Conservation (phyloP, 2,329 filamentous ascomycete genomes). For the Colletotrichum spinosum region DNA sequence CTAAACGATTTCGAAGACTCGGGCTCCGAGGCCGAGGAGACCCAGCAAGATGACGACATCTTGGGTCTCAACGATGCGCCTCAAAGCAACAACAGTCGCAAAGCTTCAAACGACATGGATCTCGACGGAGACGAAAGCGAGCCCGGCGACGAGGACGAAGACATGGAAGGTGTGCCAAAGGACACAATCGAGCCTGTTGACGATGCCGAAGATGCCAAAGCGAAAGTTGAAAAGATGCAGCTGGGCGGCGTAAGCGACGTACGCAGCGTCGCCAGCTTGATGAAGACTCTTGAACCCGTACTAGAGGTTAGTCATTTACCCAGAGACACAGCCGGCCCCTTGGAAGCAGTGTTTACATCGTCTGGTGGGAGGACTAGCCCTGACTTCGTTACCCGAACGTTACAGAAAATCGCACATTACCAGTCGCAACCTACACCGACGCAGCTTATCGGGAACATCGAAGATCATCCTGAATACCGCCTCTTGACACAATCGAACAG, state of each 20-base stretch:
- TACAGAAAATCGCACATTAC: conserved; percentile 84
- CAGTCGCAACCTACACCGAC: conserved; percentile 75
- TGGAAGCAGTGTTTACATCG: conserved; percentile 71
- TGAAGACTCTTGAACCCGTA: conserved; percentile 84
- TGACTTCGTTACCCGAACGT: conserved; percentile 68
- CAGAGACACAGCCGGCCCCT: conserved; percentile 24
- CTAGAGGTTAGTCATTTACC: conserved; percentile 75
- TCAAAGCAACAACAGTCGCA: conserved; percentile 49
- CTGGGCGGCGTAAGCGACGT: conserved; percentile 80
- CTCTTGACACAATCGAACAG: conserved; percentile 90
- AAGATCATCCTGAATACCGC: conserved; percentile 92
- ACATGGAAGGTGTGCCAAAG: conserved; percentile 61
- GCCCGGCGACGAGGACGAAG: conserved; percentile 70
- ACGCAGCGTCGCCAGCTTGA: conserved; percentile 80
- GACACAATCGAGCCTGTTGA: conserved; percentile 64
- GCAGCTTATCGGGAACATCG: conserved; percentile 81
- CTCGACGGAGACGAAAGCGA: conserved; percentile 67
- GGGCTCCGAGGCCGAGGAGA: conserved; percentile 78
- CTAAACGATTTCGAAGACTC: conserved; percentile 92
- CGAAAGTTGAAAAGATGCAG: conserved; percentile 86
- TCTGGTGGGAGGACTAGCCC: conserved; percentile 69
- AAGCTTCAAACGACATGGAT: conserved; percentile 61
- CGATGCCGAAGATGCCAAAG: conserved; percentile 77
- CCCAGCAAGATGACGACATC: conserved; percentile 62
- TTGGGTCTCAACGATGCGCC: conserved; percentile 58